Conservation (phyloP, 1,139 yeast species). For the Diutina rugosa region DNA sequence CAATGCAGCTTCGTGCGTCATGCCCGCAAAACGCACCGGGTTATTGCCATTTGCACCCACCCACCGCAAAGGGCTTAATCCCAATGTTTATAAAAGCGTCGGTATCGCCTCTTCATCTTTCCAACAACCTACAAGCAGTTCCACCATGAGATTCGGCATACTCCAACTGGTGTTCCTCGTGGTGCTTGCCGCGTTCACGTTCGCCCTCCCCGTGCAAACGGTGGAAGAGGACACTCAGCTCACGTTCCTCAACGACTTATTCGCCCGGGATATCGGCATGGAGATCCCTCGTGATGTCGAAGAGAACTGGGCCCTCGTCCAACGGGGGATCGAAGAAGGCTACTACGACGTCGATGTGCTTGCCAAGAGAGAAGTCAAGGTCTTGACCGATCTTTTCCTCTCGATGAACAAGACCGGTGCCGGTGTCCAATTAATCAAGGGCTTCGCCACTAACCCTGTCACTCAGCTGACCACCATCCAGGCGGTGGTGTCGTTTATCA, state of each 20-base stretch:
- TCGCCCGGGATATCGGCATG: not conserved
- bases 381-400: not conserved
- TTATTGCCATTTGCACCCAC: not conserved
- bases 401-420: slow-evolving; percentile 1
- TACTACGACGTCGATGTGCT: not conserved
- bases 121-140: not conserved
- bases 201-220: not conserved
- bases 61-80: not conserved
- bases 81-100: not conserved
- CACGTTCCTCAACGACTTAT: not conserved
- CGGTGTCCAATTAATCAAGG: not conserved
- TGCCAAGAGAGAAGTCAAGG: not conserved
- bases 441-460: not conserved
- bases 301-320: not conserved
- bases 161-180: not conserved
- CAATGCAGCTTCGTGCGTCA: not conserved
- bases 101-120: not conserved
- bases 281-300: not conserved
- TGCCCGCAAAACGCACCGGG: not conserved
- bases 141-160: not conserved
- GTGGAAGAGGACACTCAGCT: not conserved
- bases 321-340: not conserved
- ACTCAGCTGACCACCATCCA: not conserved
- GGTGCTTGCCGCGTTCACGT: not conserved
- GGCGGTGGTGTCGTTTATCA: not conserved